phyloP scores from a whole-genome alignment of 805 yeast species.

The Wickerhamomyces chaumierensis region DNA sequence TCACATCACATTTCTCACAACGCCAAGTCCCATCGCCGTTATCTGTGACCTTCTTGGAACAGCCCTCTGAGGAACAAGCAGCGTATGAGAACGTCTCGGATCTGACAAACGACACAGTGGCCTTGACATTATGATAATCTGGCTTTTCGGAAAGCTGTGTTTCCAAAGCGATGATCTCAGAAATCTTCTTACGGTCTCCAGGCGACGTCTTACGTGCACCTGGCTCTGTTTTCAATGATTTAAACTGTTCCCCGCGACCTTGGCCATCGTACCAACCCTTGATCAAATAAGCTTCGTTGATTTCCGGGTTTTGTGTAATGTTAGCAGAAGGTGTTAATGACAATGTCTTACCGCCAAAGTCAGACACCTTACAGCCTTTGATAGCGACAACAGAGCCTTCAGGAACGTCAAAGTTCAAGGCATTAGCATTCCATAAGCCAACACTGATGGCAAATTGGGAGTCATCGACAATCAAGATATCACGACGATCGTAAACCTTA shows the following conservation, averaged over 20 bases:
- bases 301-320: conserved; percentile 72
- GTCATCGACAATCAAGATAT: conserved; percentile 76
- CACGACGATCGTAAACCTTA: conserved; percentile 86
- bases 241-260: conserved; percentile 55
- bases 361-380: conserved; percentile 83
- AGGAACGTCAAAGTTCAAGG: conserved; percentile 62
- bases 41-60: conserved; percentile 78
- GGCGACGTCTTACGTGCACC: conserved; percentile 29
- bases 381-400: conserved; percentile 82
- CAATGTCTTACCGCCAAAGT: conserved; percentile 77
- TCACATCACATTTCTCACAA: conserved; percentile 82
- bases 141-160: conserved; percentile 69
- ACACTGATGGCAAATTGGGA: conserved; percentile 63
- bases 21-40: conserved; percentile 72
- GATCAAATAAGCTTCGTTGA: conserved; percentile 74
- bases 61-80: conserved; percentile 67
- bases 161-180: conserved; percentile 52
- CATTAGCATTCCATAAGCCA: conserved; percentile 87
- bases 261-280: conserved; percentile 92
- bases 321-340: conserved; percentile 74
- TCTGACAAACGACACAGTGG: conserved; percentile 58
- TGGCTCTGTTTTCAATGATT: conserved; percentile 47
- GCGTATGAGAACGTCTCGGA: conserved; percentile 80
- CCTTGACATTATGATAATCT: conserved; percentile 69
- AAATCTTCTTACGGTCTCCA: conserved; percentile 52